Evolutionary conservation across 495 filamentous ascomycete genomes (phyloP).

Genomic region (Staphylotrichum tortipilum): DNA sequence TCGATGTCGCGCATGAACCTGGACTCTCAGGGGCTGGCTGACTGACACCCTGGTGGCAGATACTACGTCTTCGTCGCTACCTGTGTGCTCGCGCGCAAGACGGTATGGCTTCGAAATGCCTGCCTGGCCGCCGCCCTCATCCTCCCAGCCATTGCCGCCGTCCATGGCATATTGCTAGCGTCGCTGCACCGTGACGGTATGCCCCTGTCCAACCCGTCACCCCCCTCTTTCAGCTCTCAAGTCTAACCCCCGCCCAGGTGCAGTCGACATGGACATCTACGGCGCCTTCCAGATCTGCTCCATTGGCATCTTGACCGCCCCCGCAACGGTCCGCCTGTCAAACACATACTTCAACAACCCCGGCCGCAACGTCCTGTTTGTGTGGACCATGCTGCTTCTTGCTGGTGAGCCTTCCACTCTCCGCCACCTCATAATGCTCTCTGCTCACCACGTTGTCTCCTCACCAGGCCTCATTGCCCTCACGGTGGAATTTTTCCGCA

Average conservation of each 20-base stretch:
- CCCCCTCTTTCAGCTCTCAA: background rate
- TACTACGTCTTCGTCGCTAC: constrained; percentile 53
- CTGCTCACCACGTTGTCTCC: too few relatives aligned
- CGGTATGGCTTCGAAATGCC: constrained; percentile 49
- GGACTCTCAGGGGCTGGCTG: too few relatives aligned
- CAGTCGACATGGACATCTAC: constrained; percentile 57
- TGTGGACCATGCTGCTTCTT: constrained; percentile 51
- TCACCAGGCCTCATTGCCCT: constrained; percentile 44
- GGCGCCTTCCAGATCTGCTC: constrained; percentile 56
- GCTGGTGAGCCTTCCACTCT: constrained; percentile 32
- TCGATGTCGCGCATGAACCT: too few relatives aligned
- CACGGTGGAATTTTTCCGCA: constrained; percentile 51
- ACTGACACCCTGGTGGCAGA: constrained; percentile 26
- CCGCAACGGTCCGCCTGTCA: constrained; percentile 46
- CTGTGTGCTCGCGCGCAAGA: constrained; percentile 48
- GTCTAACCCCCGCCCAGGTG: constrained; percentile 26
- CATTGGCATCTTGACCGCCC: constrained; percentile 52
- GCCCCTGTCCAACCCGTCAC: constrained; percentile 2
- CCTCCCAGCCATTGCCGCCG: constrained; percentile 50
- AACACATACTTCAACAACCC: constrained; percentile 52
- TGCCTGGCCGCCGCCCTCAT: constrained; percentile 53
- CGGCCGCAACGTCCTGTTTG: constrained; percentile 51
- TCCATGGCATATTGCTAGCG: constrained; percentile 52
- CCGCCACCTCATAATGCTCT: background rate
- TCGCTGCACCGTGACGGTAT: constrained; percentile 43